These are phyloP conservation scores for Pseudogymnoascus sp. DNA, from an alignment of 2,329 filamentous ascomycete genomes.

Conservation along the genomic window DNA sequence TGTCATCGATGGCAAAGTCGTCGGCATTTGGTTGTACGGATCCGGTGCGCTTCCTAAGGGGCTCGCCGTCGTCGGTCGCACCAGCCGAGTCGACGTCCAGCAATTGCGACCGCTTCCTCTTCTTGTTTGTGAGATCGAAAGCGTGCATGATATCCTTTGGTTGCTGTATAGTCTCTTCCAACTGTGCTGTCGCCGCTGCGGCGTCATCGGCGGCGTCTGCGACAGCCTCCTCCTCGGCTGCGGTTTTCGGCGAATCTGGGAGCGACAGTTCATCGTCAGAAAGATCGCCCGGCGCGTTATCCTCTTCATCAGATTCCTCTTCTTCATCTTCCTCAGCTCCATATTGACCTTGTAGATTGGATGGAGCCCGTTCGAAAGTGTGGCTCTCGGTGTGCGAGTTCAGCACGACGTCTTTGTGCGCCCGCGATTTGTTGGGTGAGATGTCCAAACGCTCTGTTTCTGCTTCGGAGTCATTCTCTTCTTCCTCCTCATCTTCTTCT, in stretches of 20 bases:
- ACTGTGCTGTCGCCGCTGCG: conserved; percentile 29
- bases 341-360: conserved; percentile 61
- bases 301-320: conserved; percentile 28
- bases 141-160: conserved; percentile 10
- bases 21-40: conserved; percentile 36
- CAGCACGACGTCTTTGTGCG: conserved; percentile 52
- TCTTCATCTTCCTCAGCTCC: conserved; percentile 34
- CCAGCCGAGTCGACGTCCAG: conserved; percentile 25
- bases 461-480: conserved; percentile 70
- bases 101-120: conserved; percentile 32
- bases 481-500: conserved; percentile 31
- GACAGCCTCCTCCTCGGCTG: conserved; percentile 32
- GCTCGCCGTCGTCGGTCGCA: conserved; percentile 29
- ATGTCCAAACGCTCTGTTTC: conserved; percentile 90
- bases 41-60: conserved; percentile 44
- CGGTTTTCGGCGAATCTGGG: conserved; percentile 29
- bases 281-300: conserved; percentile 5
- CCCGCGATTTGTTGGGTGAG: conserved; percentile 63
- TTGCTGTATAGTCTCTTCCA: conserved; percentile 17
- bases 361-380: conserved; percentile 60
- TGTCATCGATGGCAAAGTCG: conserved; percentile 39
- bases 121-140: conserved; percentile 26
- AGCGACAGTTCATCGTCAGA: conserved; percentile 17
- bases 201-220: conserved; percentile 19
- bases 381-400: conserved; percentile 46